Evolutionary conservation across 116 monocot species (phyloP).

Genomic region (Dioscorea cayenensis): DNA sequence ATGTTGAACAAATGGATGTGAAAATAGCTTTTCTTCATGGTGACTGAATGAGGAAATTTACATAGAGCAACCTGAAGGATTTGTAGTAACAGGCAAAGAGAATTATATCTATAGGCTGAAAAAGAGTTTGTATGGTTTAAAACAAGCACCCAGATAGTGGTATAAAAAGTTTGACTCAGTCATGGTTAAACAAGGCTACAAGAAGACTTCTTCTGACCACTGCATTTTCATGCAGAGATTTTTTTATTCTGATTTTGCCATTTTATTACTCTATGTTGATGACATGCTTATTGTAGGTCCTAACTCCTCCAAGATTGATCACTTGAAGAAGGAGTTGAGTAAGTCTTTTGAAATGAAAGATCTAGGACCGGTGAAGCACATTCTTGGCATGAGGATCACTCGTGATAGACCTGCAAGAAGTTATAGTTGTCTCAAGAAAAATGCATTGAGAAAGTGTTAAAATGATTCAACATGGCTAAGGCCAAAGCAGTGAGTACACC

Average conservation of each 20-base stretch:
- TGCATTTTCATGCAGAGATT: not conserved
- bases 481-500: not conserved
- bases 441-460: not conserved
- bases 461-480: conserved; percentile 5
- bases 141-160: no score
- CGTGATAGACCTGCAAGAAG: not conserved
- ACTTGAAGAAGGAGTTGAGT: conserved; percentile 1
- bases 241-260: not conserved
- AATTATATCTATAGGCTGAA: no score
- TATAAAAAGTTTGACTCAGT: no score
- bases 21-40: no score
- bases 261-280: conserved; percentile 3
- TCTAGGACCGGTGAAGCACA: conserved; percentile 1
- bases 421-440: conserved; percentile 4
- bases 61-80: no score
- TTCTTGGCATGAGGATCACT: conserved; percentile 1
- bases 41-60: no score
- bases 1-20: no score
- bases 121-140: no score
- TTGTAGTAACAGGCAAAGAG: no score
- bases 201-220: no score
- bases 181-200: not conserved
- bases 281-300: conserved; percentile 2
- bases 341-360: conserved; percentile 10
- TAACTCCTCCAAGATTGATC: not conserved